phyloP scores from a whole-genome alignment of 2,329 filamentous ascomycete species.

The Xylaria sp. region DNA sequence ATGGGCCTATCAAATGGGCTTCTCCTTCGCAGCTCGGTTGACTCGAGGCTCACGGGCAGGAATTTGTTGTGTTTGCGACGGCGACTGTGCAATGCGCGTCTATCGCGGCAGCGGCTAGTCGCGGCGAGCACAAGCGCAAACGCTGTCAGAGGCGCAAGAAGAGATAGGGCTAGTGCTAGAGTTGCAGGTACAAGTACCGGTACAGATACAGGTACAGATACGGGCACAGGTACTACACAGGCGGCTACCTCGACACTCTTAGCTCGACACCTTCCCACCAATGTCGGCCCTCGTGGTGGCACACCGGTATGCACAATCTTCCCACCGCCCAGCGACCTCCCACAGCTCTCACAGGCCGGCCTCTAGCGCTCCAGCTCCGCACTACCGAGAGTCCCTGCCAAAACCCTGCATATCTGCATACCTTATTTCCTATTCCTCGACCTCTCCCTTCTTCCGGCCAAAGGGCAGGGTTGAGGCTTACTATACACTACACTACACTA shows the following conservation, averaged over 20 bases:
- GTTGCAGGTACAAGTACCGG: background rate
- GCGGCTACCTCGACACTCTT: background rate
- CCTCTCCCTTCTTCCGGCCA: constrained; percentile 33
- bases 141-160: constrained; percentile 20
- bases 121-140: constrained; percentile 20
- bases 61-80: constrained; percentile 23
- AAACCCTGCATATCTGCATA: constrained; percentile 39
- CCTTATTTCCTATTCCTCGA: constrained; percentile 23
- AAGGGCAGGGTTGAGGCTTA: constrained; percentile 28
- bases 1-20: constrained; percentile 28
- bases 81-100: constrained; percentile 15
- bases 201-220: constrained; percentile 14
- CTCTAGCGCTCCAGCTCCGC: constrained; percentile 34
- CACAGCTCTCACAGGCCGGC: background rate
- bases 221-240: background rate
- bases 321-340: background rate
- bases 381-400: constrained; percentile 40
- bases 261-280: constrained; percentile 19
- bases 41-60: constrained; percentile 9
- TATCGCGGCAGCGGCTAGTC: constrained; percentile 32
- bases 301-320: constrained; percentile 6
- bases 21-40: constrained; percentile 22
- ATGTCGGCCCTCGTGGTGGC: constrained; percentile 7
- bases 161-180: background rate
- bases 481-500: constrained; percentile 31